Base-by-base conservation (phyloP, 352 stramenopile genomes). In the Phytophthora podocarpi region DNA sequence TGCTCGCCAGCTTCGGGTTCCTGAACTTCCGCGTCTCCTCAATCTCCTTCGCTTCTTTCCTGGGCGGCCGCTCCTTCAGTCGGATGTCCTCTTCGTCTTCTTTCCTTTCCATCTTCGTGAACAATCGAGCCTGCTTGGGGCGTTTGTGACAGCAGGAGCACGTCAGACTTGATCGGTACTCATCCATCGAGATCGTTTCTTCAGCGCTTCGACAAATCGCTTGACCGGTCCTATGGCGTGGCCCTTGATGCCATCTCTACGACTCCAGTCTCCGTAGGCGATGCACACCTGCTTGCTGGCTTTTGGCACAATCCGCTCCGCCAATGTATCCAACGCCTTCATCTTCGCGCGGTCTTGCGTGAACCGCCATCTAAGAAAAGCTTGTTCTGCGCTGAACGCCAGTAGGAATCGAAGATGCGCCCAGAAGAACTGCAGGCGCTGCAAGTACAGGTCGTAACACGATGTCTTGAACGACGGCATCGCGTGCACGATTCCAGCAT, bases 391-490 rank as follows among this genome's bases (percentile, higher is more conserved):
- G 24, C 6, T 36, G 15, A 69, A 59, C 13, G 20, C 26, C 11
- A 64, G 18, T 32, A 69, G 20, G 31, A 53, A 59, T 0, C 26
- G 7, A 3, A 50, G 2, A 23, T 49, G 31, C 18, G 13, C 7
- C 32, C 31, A 65, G 30, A 70, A 61, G 49, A 46, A 70, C 39
- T 34, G 12, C 20, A 70, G 54, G 0, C 54, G n/a, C 12, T 37
- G 1, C 27, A 58, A 3, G 24, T 70, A 64, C 18, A 15, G 3
- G 0, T 30, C 30, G 32, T 57, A 64, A 16, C 28, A 37, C 0
- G 41, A 16, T 4, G 53, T 65, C 48, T 61, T 70, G 62, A 70
- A 61, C 10, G 62, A 70, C 1, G 53, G 53, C 53, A 70, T 70
- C 26, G 6, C 40, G 3, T 10, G 20, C 7, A 70, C 34, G 1